phyloP scores from a whole-genome alignment of 306 rosid genomes.

The Ormosia emarginata region DNA sequence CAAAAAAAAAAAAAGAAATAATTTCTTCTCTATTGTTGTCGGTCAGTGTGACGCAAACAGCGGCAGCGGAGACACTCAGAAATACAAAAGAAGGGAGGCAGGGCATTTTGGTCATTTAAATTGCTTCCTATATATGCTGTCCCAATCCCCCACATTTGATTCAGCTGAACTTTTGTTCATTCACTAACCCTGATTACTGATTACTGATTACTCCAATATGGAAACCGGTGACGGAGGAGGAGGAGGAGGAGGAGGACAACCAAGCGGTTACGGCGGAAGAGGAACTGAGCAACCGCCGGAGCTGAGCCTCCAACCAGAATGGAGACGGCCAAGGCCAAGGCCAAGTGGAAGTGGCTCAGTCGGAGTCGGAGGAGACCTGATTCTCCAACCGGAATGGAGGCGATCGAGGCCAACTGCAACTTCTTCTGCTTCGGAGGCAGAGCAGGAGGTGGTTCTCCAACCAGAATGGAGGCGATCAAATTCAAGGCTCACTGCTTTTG shows the following conservation, averaged over 20 bases:
- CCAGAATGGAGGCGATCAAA: constrained; percentile 23
- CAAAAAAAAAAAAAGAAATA: too few species aligned
- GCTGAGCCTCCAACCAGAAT: constrained; percentile 21
- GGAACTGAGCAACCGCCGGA: constrained; percentile 1
- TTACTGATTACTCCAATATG: neutral
- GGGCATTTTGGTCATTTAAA: neutral
- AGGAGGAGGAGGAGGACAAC: neutral
- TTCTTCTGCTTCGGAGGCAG: neutral
- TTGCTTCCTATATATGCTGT: neutral
- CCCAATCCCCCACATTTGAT: neutral
- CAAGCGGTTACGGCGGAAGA: neutral
- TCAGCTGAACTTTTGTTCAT: neutral
- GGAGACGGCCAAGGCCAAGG: constrained; percentile 14
- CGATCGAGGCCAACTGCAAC: neutral
- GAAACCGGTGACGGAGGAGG: constrained; percentile 3
- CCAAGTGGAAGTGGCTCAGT: neutral
- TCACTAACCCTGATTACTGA: neutral
- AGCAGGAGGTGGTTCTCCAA: neutral
- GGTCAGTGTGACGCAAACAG: too few species aligned
- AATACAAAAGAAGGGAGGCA: neutral
- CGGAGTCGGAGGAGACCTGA: neutral
- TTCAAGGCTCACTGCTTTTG: neutral
- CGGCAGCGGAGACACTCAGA: too few species aligned
- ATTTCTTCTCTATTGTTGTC: too few species aligned
- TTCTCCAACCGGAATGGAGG: constrained; percentile 36